Evolutionary conservation across 306 rosid species (phyloP).

Genomic region (Morella rubra): DNA sequence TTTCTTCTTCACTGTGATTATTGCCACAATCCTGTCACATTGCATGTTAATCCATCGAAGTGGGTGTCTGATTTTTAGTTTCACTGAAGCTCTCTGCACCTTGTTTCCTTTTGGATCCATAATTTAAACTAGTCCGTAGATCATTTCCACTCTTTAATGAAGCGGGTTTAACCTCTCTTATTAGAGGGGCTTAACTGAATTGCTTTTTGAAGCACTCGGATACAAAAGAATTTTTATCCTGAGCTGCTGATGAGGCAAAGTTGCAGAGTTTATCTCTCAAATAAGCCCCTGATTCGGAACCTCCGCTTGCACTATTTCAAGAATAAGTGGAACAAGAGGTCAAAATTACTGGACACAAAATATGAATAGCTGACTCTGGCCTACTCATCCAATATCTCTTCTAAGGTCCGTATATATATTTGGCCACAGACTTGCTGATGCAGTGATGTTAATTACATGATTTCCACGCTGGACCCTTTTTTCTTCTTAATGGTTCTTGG

Average conservation of each 20-base stretch:
- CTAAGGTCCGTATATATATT: neutral
- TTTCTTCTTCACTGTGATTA: neutral
- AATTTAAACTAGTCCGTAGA: neutral
- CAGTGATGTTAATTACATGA: neutral
- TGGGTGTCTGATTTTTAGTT: slow-evolving; percentile 15
- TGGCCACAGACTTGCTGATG: neutral
- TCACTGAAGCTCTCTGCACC: slow-evolving; percentile 12
- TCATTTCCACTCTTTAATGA: neutral
- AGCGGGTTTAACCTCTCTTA: neutral
- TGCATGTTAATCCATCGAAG: slow-evolving; percentile 10
- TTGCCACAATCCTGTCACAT: slow-evolving; percentile 2
- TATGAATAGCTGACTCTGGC: neutral
- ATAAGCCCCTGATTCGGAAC: neutral
- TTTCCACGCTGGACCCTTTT: neutral
- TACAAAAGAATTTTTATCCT: neutral
- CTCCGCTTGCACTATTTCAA: too few relatives aligned
- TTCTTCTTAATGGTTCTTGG: neutral
- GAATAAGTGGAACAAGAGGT: neutral
- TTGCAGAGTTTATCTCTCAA: neutral
- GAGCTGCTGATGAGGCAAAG: neutral
- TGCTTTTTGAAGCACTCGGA: neutral
- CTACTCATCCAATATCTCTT: slow-evolving; percentile 3
- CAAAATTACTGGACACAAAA: neutral
- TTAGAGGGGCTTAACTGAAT: neutral
- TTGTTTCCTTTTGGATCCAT: neutral